These are phyloP conservation scores for Flaveria ramosissima DNA, from an alignment of 129 eudicot genomes.

Conservation along the genomic window DNA sequence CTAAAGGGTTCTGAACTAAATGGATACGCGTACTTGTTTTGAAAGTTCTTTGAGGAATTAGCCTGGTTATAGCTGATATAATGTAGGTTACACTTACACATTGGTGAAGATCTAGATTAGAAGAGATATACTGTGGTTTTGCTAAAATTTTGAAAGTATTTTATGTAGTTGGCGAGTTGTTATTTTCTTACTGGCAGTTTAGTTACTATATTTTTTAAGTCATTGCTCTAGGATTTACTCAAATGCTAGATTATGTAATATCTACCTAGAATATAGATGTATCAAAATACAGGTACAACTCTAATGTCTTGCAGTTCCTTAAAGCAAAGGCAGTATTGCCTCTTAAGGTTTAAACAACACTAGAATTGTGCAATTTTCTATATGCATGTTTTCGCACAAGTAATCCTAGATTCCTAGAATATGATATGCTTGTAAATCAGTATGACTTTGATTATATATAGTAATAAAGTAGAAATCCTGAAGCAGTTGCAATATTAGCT, in stretches of 20 bases:
- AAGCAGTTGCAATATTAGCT: not conserved
- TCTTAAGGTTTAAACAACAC: not conserved
- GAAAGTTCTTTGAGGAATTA: not conserved
- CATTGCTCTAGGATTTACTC: not conserved
- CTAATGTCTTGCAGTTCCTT: not conserved
- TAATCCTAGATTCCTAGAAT: slow-evolving; percentile 2
- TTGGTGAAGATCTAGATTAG: not conserved
- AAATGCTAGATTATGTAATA: not conserved
- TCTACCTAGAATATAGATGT: not conserved
- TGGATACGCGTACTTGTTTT: not conserved
- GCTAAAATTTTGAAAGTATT: not conserved
- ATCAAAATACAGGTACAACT: not conserved
- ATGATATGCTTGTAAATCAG: slow-evolving; percentile 6
- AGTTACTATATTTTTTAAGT: not conserved
- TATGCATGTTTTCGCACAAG: slow-evolving; percentile 17
- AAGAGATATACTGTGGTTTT: not conserved
- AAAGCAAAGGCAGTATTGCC: not conserved
- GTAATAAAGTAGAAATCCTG: slow-evolving; percentile 13
- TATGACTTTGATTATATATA: not conserved
- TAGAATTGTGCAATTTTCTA: slow-evolving; percentile 1
- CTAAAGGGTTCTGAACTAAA: not conserved
- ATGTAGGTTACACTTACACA: not conserved
- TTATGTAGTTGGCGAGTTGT: not conserved
- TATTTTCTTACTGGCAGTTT: not conserved
- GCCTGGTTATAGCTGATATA: slow-evolving; percentile 1